phyloP scores from a whole-genome alignment of 2,329 filamentous ascomycete genomes.

The Alternaria arborescens region DNA sequence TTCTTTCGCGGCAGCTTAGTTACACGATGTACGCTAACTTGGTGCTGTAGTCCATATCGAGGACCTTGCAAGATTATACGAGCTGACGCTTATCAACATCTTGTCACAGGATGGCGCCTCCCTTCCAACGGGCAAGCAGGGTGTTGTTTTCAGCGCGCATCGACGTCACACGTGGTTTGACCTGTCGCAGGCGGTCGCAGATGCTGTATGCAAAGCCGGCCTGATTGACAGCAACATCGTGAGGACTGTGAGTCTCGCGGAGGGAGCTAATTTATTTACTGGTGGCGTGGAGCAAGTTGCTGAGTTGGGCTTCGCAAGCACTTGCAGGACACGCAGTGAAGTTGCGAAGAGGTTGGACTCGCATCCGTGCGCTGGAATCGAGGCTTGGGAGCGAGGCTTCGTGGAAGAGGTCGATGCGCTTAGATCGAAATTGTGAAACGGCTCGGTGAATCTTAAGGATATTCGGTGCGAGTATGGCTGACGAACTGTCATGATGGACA shows the following conservation, averaged over 20 bases:
- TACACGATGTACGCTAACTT: background rate
- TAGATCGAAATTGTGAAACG: slow-evolving; percentile 1
- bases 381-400: slow-evolving; percentile 7
- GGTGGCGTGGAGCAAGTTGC: slow-evolving; percentile 3
- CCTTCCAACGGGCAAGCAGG: slow-evolving; percentile 4
- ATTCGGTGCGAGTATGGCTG: background rate
- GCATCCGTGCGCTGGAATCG: background rate
- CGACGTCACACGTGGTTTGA: slow-evolving; percentile 2
- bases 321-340: background rate
- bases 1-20: background rate
- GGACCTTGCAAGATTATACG: background rate
- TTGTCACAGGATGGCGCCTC: slow-evolving; percentile 2
- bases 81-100: background rate
- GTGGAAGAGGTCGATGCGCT: slow-evolving; percentile 4
- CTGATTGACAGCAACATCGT: background rate
- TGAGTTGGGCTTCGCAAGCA: slow-evolving; percentile 3
- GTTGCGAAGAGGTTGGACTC: slow-evolving; percentile 2
- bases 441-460: background rate
- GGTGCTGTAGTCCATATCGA: background rate
- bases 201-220: slow-evolving; percentile 2
- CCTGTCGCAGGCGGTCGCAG: slow-evolving; percentile 1
- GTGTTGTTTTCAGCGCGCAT: slow-evolving; percentile 5
- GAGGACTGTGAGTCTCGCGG: background rate
- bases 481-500: background rate
- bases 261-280: slow-evolving; percentile 1